Evolutionary conservation across 2,329 filamentous ascomycete species (phyloP).

Genomic region (Iodosphaeria phyllophila): DNA sequence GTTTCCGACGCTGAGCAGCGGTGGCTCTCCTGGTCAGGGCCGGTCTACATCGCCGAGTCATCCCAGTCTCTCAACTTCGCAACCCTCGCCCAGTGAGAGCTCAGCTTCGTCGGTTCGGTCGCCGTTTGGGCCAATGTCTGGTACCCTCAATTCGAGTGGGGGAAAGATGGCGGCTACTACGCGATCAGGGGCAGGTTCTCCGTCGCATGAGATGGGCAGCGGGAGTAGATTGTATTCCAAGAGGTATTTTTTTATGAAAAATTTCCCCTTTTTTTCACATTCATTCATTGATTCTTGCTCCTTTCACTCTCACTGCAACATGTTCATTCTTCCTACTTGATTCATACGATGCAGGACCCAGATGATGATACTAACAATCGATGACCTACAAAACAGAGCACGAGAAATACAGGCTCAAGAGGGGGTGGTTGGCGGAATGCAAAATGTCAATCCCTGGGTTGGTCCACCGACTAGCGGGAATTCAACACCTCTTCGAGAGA

Average conservation of each 20-base stretch:
- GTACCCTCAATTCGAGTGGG: too few species aligned
- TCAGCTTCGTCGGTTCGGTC: constrained; percentile 54
- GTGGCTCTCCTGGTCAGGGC: constrained; percentile 42
- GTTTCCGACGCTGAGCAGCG: constrained; percentile 54
- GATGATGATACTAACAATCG: too few species aligned
- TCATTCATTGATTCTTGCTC: too few species aligned
- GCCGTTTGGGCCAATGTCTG: constrained; percentile 52
- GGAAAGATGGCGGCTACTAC: constrained; percentile 41
- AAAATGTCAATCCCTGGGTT: constrained; percentile 64
- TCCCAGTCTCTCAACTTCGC: constrained; percentile 53
- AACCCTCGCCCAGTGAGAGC: too few species aligned
- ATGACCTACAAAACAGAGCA: constrained; percentile 36
- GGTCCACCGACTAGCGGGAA: constrained; percentile 92
- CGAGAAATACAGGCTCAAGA: constrained; percentile 96
- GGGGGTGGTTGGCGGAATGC: constrained; percentile 49
- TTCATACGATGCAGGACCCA: too few species aligned
- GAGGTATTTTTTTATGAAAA: constrained; percentile 43
- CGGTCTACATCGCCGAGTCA: constrained; percentile 56
- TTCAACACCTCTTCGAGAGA: constrained; percentile 89
- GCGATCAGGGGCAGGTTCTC: constrained; percentile 83
- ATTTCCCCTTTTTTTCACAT: constrained; percentile 4
- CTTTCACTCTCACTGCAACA: too few species aligned
- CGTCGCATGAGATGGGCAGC: constrained; percentile 71
- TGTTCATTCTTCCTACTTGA: too few species aligned
- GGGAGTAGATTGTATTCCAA: constrained; percentile 69